Evolutionary conservation across 2,329 filamentous ascomycete genomes (phyloP).

Genomic region (Paecilomyces formosus): DNA sequence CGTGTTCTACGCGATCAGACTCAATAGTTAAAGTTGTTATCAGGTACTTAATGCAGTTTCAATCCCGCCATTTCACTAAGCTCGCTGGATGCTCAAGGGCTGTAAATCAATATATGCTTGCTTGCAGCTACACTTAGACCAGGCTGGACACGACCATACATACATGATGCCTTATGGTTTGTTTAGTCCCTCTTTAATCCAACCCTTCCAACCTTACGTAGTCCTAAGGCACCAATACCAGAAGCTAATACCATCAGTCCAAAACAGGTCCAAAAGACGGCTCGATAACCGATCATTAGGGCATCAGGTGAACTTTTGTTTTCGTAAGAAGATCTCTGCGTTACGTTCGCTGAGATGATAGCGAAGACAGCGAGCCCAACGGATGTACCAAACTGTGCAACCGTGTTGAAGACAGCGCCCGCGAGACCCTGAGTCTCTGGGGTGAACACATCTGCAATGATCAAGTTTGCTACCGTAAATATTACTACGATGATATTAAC

Average conservation of each 20-base stretch:
- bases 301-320: too few relatives aligned
- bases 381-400: constrained; percentile 48
- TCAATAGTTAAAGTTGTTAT: too few relatives aligned
- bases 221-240: constrained; percentile 33
- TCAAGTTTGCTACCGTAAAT: constrained; percentile 50
- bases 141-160: too few relatives aligned
- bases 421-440: constrained; percentile 52
- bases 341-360: constrained; percentile 34
- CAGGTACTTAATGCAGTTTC: too few relatives aligned
- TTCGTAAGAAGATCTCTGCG: constrained; percentile 17
- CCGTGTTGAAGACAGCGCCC: constrained; percentile 56
- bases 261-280: constrained; percentile 49
- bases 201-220: constrained; percentile 42
- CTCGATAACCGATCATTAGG: constrained; percentile 43
- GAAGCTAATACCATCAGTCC: constrained; percentile 35
- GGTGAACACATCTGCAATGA: constrained; percentile 50
- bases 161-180: too few relatives aligned
- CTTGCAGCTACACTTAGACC: too few relatives aligned
- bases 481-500: constrained; percentile 27
- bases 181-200: constrained; percentile 35
- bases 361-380: constrained; percentile 47
- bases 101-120: too few relatives aligned
- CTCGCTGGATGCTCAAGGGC: too few relatives aligned
- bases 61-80: too few relatives aligned
- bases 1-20: not conserved